Conservation (phyloP, 2,329 filamentous ascomycete genomes). For the Zymoseptoria ardabiliae region DNA sequence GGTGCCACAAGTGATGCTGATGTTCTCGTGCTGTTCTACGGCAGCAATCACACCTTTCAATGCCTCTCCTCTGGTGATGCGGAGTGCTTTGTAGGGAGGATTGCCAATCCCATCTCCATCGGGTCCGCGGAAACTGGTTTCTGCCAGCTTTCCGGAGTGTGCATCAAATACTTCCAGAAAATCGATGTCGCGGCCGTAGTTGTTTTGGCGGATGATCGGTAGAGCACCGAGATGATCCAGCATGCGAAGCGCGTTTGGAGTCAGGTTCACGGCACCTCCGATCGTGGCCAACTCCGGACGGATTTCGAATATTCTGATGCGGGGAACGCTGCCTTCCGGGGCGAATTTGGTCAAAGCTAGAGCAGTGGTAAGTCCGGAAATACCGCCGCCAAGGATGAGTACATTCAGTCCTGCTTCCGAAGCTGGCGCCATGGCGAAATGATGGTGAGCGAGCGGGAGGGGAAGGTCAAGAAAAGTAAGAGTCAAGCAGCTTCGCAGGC, state of each 20-base stretch:
- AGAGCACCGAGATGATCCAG: slow-evolving; percentile 31
- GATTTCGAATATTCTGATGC: slow-evolving; percentile 44
- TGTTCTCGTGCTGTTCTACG: slow-evolving; percentile 35
- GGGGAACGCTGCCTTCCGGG: slow-evolving; percentile 29
- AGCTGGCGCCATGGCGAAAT: slow-evolving; percentile 22
- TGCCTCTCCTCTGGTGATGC: slow-evolving; percentile 39
- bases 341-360: slow-evolving; percentile 41
- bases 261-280: slow-evolving; percentile 42
- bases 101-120: slow-evolving; percentile 38
- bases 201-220: slow-evolving; percentile 31
- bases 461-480: background rate
- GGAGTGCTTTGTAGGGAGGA: slow-evolving; percentile 38
- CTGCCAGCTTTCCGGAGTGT: slow-evolving; percentile 38
- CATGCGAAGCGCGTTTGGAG: slow-evolving; percentile 39
- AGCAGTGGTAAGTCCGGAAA: slow-evolving; percentile 45
- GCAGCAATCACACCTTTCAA: slow-evolving; percentile 38
- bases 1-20: slow-evolving; percentile 37
- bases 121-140: slow-evolving; percentile 36
- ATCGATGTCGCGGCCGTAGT: slow-evolving; percentile 37
- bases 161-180: slow-evolving; percentile 41
- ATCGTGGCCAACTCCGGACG: slow-evolving; percentile 40
- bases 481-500: background rate
- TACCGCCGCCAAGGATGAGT: slow-evolving; percentile 47
- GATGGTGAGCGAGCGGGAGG: background rate
- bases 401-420: slow-evolving; percentile 30